These are phyloP conservation scores for Plasmodium relictum DNA, from an alignment of 169 alveolate species.

Conservation along the genomic window DNA sequence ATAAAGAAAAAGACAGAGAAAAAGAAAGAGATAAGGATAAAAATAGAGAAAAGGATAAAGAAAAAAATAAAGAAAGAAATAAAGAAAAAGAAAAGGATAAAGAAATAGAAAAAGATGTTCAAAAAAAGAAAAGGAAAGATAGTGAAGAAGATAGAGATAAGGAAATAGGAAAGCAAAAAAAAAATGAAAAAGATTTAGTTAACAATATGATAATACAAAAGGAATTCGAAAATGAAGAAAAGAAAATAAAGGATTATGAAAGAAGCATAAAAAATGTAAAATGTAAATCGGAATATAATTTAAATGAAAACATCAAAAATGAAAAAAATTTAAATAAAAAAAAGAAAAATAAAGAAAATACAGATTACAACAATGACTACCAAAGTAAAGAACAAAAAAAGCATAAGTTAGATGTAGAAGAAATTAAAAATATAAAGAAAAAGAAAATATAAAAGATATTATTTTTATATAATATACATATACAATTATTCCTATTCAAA, in stretches of 20 bases:
- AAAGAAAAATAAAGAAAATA: conserved; percentile 12
- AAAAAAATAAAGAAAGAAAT: background rate
- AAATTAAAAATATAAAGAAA: conserved; percentile 1
- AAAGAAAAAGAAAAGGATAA: background rate
- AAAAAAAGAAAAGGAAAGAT: background rate
- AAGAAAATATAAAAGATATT: background rate
- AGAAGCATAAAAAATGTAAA: background rate
- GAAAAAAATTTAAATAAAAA: background rate
- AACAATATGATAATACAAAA: background rate
- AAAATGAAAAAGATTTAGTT: conserved; percentile 5
- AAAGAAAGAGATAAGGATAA: background rate
- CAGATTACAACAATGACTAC: conserved; percentile 2
- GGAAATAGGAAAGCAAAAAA: conserved; percentile 4
- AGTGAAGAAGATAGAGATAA: background rate
- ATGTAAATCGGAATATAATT: background rate
- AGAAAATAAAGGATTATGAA: background rate
- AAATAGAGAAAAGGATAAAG: background rate
- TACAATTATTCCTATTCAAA: too few relatives aligned
- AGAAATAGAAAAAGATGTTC: background rate
- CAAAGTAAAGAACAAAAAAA: conserved; percentile 39
- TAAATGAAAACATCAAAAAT: too few relatives aligned
- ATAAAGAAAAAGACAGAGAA: background rate
- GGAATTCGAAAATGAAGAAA: background rate
- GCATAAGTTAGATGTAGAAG: conserved; percentile 31
- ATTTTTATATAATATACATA: background rate